Conservation (phyloP, 495 filamentous ascomycete species). For the Penicillium steckii region DNA sequence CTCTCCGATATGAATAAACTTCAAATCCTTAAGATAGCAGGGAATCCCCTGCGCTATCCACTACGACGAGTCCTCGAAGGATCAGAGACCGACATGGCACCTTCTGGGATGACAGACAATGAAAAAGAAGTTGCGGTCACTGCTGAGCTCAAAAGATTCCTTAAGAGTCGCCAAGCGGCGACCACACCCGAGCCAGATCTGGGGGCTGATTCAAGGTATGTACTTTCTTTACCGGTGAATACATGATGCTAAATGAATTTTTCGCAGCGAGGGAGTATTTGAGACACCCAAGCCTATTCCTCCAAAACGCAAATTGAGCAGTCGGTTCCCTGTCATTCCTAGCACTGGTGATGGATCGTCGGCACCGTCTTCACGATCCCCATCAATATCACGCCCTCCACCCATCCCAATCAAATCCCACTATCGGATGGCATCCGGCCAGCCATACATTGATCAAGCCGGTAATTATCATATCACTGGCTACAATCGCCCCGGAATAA, state of each 20-base stretch:
- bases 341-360: constrained; percentile 50
- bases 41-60: constrained; percentile 68
- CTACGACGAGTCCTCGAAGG: constrained; percentile 43
- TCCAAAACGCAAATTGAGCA: constrained; percentile 68
- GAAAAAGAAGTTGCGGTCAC: constrained; percentile 69
- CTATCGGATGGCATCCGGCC: constrained; percentile 73
- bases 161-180: constrained; percentile 59
- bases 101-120: constrained; percentile 48
- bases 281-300: constrained; percentile 79
- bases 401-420: constrained; percentile 76
- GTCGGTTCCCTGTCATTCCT: constrained; percentile 81
- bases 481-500: constrained; percentile 64
- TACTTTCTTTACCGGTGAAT: constrained; percentile 8
- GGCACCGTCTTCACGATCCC: constrained; percentile 55
- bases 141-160: constrained; percentile 70
- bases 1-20: constrained; percentile 87
- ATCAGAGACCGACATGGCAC: constrained; percentile 41
- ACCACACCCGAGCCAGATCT: constrained; percentile 59
- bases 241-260: constrained; percentile 1
- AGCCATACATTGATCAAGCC: constrained; percentile 33
- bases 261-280: constrained; percentile 46
- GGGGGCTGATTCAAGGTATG: constrained; percentile 64
- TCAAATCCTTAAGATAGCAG: constrained; percentile 81
- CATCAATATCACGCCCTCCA: constrained; percentile 64
- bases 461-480: constrained; percentile 54